Evolutionary conservation across 164 flowering plant species (phyloP).

Genomic region (Protea cynaroides): DNA sequence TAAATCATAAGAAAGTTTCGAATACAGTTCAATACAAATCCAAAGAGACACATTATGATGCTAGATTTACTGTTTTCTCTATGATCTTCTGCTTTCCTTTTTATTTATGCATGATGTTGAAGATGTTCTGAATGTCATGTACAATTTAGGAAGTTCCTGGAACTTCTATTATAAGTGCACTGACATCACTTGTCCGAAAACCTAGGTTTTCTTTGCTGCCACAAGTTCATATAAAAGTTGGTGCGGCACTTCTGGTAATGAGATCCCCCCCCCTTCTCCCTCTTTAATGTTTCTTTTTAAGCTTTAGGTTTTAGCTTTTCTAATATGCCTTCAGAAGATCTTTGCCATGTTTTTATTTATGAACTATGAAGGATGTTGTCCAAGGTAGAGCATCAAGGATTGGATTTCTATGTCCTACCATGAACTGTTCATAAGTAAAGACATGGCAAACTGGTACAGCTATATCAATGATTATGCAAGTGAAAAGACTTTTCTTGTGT

Average conservation of each 20-base stretch:
- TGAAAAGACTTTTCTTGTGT: constrained; percentile 78
- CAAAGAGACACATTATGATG: too few relatives aligned
- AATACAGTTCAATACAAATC: too few relatives aligned
- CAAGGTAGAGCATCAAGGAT: constrained; percentile 54
- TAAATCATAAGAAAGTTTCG: too few relatives aligned
- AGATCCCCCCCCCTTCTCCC: neutral
- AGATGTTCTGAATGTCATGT: constrained; percentile 5
- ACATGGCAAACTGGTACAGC: constrained; percentile 78
- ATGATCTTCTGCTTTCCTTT: neutral
- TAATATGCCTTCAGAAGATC: constrained; percentile 1
- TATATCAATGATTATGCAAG: constrained; percentile 82
- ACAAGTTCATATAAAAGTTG: constrained; percentile 59
- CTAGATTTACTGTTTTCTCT: neutral
- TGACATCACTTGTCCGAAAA: constrained; percentile 49
- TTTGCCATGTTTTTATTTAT: neutral
- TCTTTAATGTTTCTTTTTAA: neutral
- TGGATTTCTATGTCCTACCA: constrained; percentile 60
- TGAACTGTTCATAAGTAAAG: constrained; percentile 64
- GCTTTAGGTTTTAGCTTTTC: neutral
- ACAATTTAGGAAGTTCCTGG: constrained; percentile 61
- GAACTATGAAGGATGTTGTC: constrained; percentile 63
- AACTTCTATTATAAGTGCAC: constrained; percentile 46
- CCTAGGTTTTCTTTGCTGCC: constrained; percentile 66
- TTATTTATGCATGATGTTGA: neutral
- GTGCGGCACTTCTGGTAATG: constrained; percentile 63